Base-by-base conservation (phyloP, 352 stramenopile genomes). In the Phytopythium delawarense region DNA sequence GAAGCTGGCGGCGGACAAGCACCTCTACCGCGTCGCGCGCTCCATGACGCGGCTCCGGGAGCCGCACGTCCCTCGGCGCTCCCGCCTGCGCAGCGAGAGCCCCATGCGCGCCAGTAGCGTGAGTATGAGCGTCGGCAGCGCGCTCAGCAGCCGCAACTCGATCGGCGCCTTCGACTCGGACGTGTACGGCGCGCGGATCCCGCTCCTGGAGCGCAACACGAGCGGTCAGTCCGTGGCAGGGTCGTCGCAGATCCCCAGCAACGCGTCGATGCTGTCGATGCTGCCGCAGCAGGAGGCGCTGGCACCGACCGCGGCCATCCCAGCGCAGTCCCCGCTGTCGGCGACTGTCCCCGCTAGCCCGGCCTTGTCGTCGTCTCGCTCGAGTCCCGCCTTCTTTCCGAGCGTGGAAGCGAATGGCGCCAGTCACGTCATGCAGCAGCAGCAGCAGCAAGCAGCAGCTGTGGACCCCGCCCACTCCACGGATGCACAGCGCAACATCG, bases 41-140 rank as follows among this genome's bases (percentile, higher is more conserved):
- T 86, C 74, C 7, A 76, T 80, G 71, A 66, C 71, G 48, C 67
- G 67, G n/a, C 53, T 77, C 52, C 66, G 58, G 20, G 69, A 76
- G 59, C 40, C 61, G 44, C 66, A 61, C 7, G 65, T 28, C 8
- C 55, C 45, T 18, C 72, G 72, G 21, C 66, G 66, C 57, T 66
- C 61, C n/a, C 63, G 74, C 18, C 67, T 78, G 66, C 76, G 70
- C n/a, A 88, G 75, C 20, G 73, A 80, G 39, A 87, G 78, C 55
- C 76, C 79, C 4, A 59, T 73, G 9, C 72, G 69, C 13, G 71
- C 70, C 52, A 61, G 61, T 32, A 39, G 53, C 53, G 53, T 48
- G 12, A 49, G 15, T 15, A 59, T 59, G 53, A 44, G 46, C 59
- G 60, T 34, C 16, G 72, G 25, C 52, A 66, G 30, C 56, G 48